Evolutionary conservation across 164 flowering plant species (phyloP).

Genomic region (Houttuynia cordata): DNA sequence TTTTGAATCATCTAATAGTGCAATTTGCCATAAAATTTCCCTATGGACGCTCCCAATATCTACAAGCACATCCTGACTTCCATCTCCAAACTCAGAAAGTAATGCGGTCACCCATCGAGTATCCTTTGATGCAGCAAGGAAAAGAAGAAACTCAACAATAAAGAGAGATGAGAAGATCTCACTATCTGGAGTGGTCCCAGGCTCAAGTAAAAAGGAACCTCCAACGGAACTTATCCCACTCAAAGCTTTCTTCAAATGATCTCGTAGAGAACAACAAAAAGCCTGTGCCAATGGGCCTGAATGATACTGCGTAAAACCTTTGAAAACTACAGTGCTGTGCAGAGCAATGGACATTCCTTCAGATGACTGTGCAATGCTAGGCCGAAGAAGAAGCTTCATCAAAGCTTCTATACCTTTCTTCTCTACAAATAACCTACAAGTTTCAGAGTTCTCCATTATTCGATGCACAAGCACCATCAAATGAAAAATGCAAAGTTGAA

Average conservation of each 20-base stretch:
- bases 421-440: constrained; percentile 94
- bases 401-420: constrained; percentile 88
- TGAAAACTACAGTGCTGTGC: constrained; percentile 91
- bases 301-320: constrained; percentile 94
- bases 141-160: constrained; percentile 77
- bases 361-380: constrained; percentile 85
- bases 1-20: constrained; percentile 77
- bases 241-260: constrained; percentile 68
- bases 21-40: constrained; percentile 88
- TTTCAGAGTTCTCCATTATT: constrained; percentile 88
- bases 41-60: constrained; percentile 82
- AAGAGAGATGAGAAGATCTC: constrained; percentile 71
- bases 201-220: constrained; percentile 68
- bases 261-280: constrained; percentile 71
- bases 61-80: constrained; percentile 79
- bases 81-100: constrained; percentile 83
- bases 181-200: constrained; percentile 39
- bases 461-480: constrained; percentile 91
- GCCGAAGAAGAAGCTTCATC: constrained; percentile 71
- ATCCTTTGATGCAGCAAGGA: constrained; percentile 94
- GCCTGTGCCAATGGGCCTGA: constrained; percentile 85
- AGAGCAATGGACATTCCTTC: constrained; percentile 95
- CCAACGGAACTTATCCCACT: constrained; percentile 36
- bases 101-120: constrained; percentile 87
- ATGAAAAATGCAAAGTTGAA: constrained; percentile 75